These are phyloP conservation scores for Brassica napus DNA, from an alignment of 345 rosid genomes.

Conservation along the genomic window DNA sequence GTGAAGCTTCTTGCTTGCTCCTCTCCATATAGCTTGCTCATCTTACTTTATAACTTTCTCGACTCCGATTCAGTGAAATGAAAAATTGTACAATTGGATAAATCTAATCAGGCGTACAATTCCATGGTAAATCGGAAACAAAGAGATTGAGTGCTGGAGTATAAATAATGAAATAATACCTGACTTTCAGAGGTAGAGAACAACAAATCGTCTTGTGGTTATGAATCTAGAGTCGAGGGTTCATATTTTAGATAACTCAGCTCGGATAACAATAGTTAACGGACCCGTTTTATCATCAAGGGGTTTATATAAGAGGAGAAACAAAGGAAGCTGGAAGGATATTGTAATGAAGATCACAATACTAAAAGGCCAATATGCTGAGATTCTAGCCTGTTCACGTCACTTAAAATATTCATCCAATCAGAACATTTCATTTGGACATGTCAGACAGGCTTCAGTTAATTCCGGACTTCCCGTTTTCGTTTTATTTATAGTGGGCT, in stretches of 20 bases:
- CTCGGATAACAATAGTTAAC: not conserved
- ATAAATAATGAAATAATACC: not conserved
- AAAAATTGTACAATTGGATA: too few relatives aligned
- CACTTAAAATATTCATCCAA: too few relatives aligned
- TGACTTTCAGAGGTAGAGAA: not conserved
- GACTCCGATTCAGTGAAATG: not conserved
- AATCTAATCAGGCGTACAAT: not conserved
- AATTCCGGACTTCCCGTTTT: too few relatives aligned
- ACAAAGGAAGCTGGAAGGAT: not conserved
- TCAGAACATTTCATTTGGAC: too few relatives aligned
- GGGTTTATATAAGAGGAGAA: not conserved
- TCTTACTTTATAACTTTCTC: not conserved
- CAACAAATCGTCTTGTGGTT: not conserved
- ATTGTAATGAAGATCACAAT: too few relatives aligned
- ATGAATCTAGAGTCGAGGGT: not conserved
- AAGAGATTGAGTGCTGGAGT: not conserved
- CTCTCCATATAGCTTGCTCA: not conserved
- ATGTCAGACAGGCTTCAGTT: too few relatives aligned
- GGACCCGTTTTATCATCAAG: not conserved
- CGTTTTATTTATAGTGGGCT: too few relatives aligned
- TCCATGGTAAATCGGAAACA: not conserved
- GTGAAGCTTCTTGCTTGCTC: not conserved
- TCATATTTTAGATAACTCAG: not conserved
- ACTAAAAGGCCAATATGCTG: too few relatives aligned
- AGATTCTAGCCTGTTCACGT: too few relatives aligned